Evolutionary conservation across 73 alveolate species (phyloP).

Genomic region (Blepharisma japonicum): DNA sequence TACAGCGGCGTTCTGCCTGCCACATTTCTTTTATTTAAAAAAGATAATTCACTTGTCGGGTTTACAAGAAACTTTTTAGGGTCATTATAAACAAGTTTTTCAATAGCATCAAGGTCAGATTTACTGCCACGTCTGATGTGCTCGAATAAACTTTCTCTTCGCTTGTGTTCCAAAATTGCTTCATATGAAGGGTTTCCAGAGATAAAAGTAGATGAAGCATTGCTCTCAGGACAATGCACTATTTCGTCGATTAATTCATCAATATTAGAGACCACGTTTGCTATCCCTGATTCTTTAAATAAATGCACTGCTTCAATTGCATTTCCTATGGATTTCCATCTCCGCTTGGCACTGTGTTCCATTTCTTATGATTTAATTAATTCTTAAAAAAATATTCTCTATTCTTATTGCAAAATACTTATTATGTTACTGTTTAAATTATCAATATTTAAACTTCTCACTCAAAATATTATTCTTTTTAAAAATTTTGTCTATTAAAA

Average conservation of each 20-base stretch:
- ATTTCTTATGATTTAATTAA: too few species aligned
- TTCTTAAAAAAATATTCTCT: too few species aligned
- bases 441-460: too few species aligned
- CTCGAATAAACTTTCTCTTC: not conserved
- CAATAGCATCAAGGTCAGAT: not conserved
- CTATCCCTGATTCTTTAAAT: not conserved
- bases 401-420: too few species aligned
- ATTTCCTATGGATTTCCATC: too few species aligned
- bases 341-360: too few species aligned
- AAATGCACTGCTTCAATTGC: too few species aligned
- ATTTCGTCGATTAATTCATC: conserved; percentile 3
- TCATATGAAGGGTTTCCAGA: not conserved
- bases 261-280: not conserved
- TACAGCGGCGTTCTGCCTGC: not conserved
- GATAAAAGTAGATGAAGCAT: not conserved
- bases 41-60: not conserved
- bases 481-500: too few species aligned
- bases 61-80: not conserved
- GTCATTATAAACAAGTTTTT: not conserved
- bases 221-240: not conserved
- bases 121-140: not conserved
- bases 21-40: not conserved
- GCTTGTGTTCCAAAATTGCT: not conserved
- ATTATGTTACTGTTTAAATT: too few species aligned
- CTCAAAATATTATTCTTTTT: too few species aligned